A percentile compares a stretch with the other conserved stretches of the same genome.
phyloP scores from a whole-genome alignment of 805 yeast species.

The Metschnikowia noctiluminum region DNA sequence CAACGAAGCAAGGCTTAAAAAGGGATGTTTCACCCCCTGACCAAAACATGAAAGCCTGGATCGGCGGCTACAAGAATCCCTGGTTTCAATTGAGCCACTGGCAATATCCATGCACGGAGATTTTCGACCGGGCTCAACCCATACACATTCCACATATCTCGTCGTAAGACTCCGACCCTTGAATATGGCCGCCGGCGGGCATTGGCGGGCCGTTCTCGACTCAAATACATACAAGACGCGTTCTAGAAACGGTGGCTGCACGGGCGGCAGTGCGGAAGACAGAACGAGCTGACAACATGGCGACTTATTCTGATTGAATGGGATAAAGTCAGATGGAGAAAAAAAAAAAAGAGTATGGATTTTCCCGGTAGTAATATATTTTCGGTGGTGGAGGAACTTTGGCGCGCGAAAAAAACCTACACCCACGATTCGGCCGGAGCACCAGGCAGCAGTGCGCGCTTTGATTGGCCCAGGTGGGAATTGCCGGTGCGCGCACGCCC shows the following conservation, averaged over 20 bases:
- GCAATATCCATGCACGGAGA: no score
- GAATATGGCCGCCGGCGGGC: not conserved
- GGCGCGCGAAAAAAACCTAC: slow-evolving; percentile 18
- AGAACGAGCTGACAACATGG: slow-evolving; percentile 84
- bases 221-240: slow-evolving; percentile 27
- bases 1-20: no score
- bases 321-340: slow-evolving; percentile 17
- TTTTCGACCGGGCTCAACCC: not conserved
- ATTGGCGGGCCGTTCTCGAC: not conserved
- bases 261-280: slow-evolving; percentile 82
- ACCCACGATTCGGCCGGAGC: slow-evolving; percentile 20
- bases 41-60: no score
- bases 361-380: slow-evolving; percentile 15
- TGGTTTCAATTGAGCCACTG: not conserved
- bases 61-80: not conserved
- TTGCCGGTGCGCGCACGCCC: slow-evolving; percentile 4
- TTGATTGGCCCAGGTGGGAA: slow-evolving; percentile 14
- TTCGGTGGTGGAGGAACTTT: slow-evolving; percentile 15
- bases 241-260: slow-evolving; percentile 45
- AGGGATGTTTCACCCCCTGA: no score
- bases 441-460: slow-evolving; percentile 11
- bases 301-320: slow-evolving; percentile 21
- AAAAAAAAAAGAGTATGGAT: slow-evolving; percentile 14
- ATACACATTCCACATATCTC: not conserved
- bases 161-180: not conserved